These are phyloP conservation scores for Boletus rubescentipes DNA, from an alignment of 768 basidiomycete genomes.

Conservation along the genomic window DNA sequence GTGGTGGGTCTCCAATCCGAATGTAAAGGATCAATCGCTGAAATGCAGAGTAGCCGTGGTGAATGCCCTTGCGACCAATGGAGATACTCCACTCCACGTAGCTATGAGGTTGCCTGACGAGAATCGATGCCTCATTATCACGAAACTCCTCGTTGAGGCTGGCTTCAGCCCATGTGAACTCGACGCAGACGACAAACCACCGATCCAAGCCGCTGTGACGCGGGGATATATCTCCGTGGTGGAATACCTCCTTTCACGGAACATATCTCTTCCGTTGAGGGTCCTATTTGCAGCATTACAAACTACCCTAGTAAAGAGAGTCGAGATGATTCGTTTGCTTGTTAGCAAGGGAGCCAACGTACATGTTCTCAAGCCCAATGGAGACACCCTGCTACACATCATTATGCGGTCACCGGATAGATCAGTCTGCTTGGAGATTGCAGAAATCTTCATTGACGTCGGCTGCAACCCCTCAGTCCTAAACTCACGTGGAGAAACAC, in stretches of 20 bases:
- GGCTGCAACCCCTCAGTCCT: background rate
- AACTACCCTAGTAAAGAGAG: background rate
- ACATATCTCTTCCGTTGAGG: background rate
- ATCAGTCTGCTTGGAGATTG: background rate
- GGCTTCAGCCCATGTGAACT: background rate
- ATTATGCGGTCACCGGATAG: background rate
- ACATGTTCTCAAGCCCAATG: background rate
- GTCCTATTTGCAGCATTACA: background rate
- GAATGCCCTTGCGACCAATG: background rate
- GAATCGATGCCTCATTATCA: background rate
- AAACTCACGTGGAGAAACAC: background rate
- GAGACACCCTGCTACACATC: slow-evolving; percentile 1
- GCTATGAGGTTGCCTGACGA: slow-evolving; percentile 3
- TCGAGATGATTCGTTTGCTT: slow-evolving; percentile 1
- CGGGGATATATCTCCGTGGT: background rate
- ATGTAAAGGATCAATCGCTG: background rate
- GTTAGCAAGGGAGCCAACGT: background rate
- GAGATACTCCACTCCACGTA: slow-evolving; percentile 8
- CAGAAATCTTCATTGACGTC: background rate
- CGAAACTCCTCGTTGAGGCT: background rate
- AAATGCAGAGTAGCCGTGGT: background rate
- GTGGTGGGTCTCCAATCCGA: background rate
- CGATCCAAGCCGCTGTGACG: background rate
- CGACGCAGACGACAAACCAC: slow-evolving; percentile 2
- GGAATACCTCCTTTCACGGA: background rate